Base-by-base conservation (phyloP, 306 rosid species). In the Hylodesmum podocarpum region DNA sequence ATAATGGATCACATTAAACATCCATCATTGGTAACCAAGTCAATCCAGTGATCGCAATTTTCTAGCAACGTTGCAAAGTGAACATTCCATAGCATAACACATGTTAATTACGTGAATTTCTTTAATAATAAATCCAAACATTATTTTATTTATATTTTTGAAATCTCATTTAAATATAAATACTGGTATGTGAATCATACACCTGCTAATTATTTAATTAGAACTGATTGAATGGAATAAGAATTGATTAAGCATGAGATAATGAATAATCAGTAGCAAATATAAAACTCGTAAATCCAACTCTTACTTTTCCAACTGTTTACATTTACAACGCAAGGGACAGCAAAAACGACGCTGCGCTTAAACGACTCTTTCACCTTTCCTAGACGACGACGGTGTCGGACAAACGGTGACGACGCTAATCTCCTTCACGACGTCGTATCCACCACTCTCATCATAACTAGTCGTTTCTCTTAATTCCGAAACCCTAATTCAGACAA, bases 271-370 rank as follows among this genome's bases (percentile, higher is more conserved):
- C n/a, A n/a, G n/a, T n/a, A n/a, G n/a, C n/a, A n/a, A n/a, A n/a
- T 46, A 46, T 15, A 49, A 5, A 28, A 14, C 13, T 59, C 12
- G 66, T 16, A 61, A 15, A 61, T 21, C 5, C 37, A 65, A 22
- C 16, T 37, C 31, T 0, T 9, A 64, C 16, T 43, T 40, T 66
- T 24, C 27, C 14, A 44, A 6, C 73, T 44, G 73, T 67, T 33
- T 9, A 37, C 24, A 47, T n/a, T n/a, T n/a, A 47, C 14, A 58
- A 44, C 36, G 25, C 66, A 64, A 64, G 44, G 66, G 55, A 46
- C 79, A 34, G n/a, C 40, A 58, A 49, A 75, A 79, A 79, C 78
- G 80, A 82, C 82, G 58, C 62, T 11, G 76, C 28, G 72, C 12
- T 12, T 10, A 51, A 8, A 15, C 36, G 27, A 54, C 65, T 18